Evolutionary conservation across 2,329 filamentous ascomycete species (phyloP), one percentile per base, ranked within the genome.

Genomic region (Fusarium protoensiforme): DNA sequence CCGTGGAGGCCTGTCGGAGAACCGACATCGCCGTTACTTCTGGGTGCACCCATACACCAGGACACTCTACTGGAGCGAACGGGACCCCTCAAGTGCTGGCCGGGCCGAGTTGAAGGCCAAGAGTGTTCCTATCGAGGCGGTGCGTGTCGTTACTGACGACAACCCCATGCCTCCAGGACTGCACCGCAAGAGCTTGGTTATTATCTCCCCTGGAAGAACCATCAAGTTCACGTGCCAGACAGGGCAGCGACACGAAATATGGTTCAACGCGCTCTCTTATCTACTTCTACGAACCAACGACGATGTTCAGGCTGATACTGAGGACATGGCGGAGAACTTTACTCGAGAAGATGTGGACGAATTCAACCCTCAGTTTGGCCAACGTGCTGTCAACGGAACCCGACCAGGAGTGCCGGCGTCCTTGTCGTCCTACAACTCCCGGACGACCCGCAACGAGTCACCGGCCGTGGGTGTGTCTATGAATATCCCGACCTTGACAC

Each of bases 41-140:
- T 99, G 96, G 96, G 94, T 99, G 24, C 96, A 99, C 80, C 96
- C 96, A 0, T 99, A 98, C 83, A 99, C 96, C 4, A 91, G 95
- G 58, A 98, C 96, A 7, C 83, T 99, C 77, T 98, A 98, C 87
- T 99, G 96, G 96, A 97, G 95, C 80, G 93, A 97, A 75, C 89
- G 92, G 62, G 95, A 98, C 80, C 96, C 96, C 8, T 92, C 93
- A 33, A 89, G 87, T 54, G 93, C 92, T 54, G 93, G 93, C n/a
- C 91, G 93, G 71, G 85, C 89, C 13, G 93, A 98, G 83, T 85
- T 96, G 64, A 88, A 86, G 77, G 89, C 86, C 87, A 98, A 98
- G 91, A 98, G 94, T 81, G 94, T 98, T 53, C 91, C 93, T 18
- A 98, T 99, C 76, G 95, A 98, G 83, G 94, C 94, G 56, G 94